Evolutionary conservation across 2,329 filamentous ascomycete species (phyloP).

Genomic region (Monascus ruber): DNA sequence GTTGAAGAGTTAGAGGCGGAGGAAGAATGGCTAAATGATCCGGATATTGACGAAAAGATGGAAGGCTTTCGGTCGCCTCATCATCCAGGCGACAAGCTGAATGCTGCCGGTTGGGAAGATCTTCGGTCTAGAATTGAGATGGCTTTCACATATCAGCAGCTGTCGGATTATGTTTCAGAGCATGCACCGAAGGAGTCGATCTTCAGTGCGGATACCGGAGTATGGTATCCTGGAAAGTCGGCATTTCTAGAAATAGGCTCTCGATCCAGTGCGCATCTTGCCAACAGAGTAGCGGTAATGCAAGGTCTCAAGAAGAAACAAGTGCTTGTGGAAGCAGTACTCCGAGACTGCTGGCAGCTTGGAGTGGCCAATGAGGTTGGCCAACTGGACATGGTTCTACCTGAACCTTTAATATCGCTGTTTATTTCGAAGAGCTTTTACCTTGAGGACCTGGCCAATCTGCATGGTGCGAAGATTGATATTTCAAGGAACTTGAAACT

Average conservation of each 20-base stretch:
- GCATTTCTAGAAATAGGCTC: slow-evolving; percentile 14
- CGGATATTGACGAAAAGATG: slow-evolving; percentile 14
- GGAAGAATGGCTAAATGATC: slow-evolving; percentile 4
- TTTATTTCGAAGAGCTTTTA: slow-evolving; percentile 24
- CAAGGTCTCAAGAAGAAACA: slow-evolving; percentile 18
- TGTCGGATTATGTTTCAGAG: slow-evolving; percentile 18
- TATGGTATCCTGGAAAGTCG: slow-evolving; percentile 24
- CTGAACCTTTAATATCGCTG: slow-evolving; percentile 15
- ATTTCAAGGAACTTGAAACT: slow-evolving; percentile 21
- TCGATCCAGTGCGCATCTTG: slow-evolving; percentile 4
- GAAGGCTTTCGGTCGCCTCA: slow-evolving; percentile 15
- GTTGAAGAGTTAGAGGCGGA: slow-evolving; percentile 16
- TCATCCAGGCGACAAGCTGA: slow-evolving; percentile 15
- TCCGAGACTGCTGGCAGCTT: slow-evolving; percentile 30
- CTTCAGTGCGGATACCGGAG: background rate
- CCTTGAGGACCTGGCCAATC: slow-evolving; percentile 24
- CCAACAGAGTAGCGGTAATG: slow-evolving; percentile 11
- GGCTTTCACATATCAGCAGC: slow-evolving; percentile 25
- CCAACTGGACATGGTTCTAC: slow-evolving; percentile 24
- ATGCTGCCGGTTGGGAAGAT: slow-evolving; percentile 16
- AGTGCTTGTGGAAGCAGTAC: slow-evolving; percentile 22
- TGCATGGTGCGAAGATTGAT: slow-evolving; percentile 26
- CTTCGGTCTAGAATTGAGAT: slow-evolving; percentile 17
- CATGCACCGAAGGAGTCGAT: background rate
- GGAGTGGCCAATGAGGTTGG: slow-evolving; percentile 22